These are phyloP conservation scores for Stagonosporopsis tanaceti DNA, from an alignment of 2,329 filamentous ascomycete species.

Conservation along the genomic window DNA sequence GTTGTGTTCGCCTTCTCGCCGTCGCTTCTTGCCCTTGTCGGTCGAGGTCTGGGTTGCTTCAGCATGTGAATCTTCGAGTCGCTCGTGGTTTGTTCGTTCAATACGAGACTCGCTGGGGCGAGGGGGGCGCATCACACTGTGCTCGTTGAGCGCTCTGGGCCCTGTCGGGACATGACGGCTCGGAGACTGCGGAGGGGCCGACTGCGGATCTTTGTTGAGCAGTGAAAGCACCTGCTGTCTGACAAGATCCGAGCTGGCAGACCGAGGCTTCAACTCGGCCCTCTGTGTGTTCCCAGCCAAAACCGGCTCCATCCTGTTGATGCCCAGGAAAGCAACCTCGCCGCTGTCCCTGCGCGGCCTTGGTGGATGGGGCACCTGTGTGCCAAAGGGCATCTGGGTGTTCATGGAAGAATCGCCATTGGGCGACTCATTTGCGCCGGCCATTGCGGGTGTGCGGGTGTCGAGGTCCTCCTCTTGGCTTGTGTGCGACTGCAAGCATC, in stretches of 20 bases:
- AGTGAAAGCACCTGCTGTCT: not conserved
- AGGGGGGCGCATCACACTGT: not conserved
- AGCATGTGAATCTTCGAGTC: not conserved
- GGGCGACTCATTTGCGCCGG: constrained; percentile 6
- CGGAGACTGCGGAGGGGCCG: not conserved
- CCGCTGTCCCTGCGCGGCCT: constrained; percentile 9
- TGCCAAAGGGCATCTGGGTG: constrained; percentile 24
- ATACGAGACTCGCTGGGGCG: not conserved
- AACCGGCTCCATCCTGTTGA: constrained; percentile 29
- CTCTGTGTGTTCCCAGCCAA: constrained; percentile 31
- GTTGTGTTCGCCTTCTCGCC: not conserved
- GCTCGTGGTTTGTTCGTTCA: constrained; percentile 1
- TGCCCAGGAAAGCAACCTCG: constrained; percentile 21
- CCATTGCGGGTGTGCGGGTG: constrained; percentile 11
- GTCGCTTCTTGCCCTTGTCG: constrained; percentile 8
- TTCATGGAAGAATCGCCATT: constrained; percentile 8
- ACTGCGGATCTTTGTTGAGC: not conserved
- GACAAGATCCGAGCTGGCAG: not conserved
- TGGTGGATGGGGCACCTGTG: constrained; percentile 2
- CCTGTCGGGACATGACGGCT: not conserved
- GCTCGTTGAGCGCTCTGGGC: not conserved
- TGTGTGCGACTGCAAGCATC: constrained; percentile 24
- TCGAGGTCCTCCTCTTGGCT: constrained; percentile 1
- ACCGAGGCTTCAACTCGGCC: constrained; percentile 19
- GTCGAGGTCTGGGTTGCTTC: not conserved